Base-by-base conservation (phyloP, 352 stramenopile species). In the Globisporangium echinulatum region DNA sequence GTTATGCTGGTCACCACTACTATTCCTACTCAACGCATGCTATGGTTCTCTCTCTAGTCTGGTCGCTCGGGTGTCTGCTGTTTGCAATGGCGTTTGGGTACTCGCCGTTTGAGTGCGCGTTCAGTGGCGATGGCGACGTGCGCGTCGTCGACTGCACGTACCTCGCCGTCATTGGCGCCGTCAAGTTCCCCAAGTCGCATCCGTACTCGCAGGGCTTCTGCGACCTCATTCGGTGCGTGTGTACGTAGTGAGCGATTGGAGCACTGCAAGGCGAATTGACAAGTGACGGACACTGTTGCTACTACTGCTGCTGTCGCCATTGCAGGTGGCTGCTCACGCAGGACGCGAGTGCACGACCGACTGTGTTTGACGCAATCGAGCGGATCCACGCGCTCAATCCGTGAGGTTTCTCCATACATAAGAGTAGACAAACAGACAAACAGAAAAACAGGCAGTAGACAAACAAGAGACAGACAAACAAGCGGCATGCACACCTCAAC, bases 11-110 rank as follows among this genome's bases (percentile, higher is more conserved):
- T 15, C 7, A 37, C 39, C 14, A 44, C 36, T 50, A 14, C 14
- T 3, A 5, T 5, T 7, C 15, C 19, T 37, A 53, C 33, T 42
- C 19, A 52, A 43, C 59, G 43, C 54, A 38, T n/a, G 46, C 1
- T 13, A 36, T 5, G 40, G 33, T 59, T 54, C 10, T 59, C 15
- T 44, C 6, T 13, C 5, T 38, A 87, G 87, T 97, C 4, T 97
- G 87, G 87, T 93, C 84, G 9, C 72, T 97, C n/a, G 88, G 88
- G 5, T 96, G 86, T 61, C 69, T 96, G 44, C 67, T 97, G 36
- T 97, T 87, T 64, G 81, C 87, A 36, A 90, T 96, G 74, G 82
- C 83, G 44, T 96, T 96, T 62, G 88, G 88, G 5, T 96, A 95
- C 63, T 94, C 83, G 43, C 88, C 88, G 10, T 96, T 95, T 50